phyloP scores from a whole-genome alignment of 768 basidiomycete genomes.

The Coprinellus micaceus region DNA sequence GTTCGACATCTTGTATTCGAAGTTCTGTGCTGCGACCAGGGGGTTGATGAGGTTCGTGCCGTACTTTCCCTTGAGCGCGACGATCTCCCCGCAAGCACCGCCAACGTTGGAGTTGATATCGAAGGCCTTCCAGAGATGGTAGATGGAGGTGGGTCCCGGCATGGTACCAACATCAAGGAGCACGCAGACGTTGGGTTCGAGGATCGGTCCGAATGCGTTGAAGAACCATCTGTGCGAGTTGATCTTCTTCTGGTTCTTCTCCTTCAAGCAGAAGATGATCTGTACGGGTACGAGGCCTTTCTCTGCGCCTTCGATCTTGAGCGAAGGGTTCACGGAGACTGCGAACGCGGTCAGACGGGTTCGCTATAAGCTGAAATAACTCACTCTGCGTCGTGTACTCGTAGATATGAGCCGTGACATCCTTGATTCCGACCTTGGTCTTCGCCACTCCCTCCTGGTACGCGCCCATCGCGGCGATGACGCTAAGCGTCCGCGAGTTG shows the following conservation, averaged over 20 bases:
- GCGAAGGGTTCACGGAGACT: slow-evolving; percentile 80
- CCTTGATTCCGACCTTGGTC: slow-evolving; percentile 76
- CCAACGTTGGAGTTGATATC: slow-evolving; percentile 89
- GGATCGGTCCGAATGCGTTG: slow-evolving; percentile 78
- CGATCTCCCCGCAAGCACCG: slow-evolving; percentile 95
- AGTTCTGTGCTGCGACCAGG: slow-evolving; percentile 44
- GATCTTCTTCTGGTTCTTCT: slow-evolving; percentile 95
- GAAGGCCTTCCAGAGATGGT: slow-evolving; percentile 94
- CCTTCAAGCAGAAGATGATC: slow-evolving; percentile 87
- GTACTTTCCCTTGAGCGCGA: slow-evolving; percentile 84
- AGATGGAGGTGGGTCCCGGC: slow-evolving; percentile 85
- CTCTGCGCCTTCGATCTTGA: slow-evolving; percentile 79
- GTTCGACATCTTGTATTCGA: slow-evolving; percentile 82
- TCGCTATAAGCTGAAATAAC: slow-evolving; percentile 20
- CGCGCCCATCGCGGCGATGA: slow-evolving; percentile 88
- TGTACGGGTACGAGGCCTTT: slow-evolving; percentile 86
- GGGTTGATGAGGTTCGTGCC: slow-evolving; percentile 80
- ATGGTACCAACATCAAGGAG: slow-evolving; percentile 80
- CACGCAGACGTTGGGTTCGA: slow-evolving; percentile 90
- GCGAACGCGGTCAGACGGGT: background rate
- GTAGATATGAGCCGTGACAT: slow-evolving; percentile 87
- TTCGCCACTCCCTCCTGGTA: slow-evolving; percentile 95
- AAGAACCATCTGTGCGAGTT: slow-evolving; percentile 96
- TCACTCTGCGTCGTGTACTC: slow-evolving; percentile 91
- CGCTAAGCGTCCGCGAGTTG: slow-evolving; percentile 76